phyloP scores from a whole-genome alignment of 2,329 filamentous ascomycete species.

The Ambrosiella xylebori region DNA sequence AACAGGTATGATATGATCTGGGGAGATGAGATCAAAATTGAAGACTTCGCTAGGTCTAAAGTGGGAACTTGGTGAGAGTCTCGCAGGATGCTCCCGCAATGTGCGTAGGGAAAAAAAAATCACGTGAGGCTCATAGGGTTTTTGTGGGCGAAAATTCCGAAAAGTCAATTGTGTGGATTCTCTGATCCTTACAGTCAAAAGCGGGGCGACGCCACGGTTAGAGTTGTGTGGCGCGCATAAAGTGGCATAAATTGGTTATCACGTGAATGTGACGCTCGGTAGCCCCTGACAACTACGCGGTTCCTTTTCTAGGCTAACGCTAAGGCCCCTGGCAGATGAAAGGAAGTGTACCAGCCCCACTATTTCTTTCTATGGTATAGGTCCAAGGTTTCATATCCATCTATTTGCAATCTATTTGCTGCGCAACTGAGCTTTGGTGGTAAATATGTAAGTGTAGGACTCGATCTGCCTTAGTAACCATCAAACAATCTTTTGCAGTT shows the following conservation, averaged over 20 bases:
- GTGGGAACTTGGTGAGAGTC: conserved; percentile 14
- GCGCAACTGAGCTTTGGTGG: not conserved
- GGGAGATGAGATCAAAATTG: conserved; percentile 13
- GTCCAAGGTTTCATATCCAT: conserved; percentile 5
- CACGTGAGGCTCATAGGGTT: conserved; percentile 12
- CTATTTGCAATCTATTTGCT: not conserved
- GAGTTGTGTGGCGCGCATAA: not conserved
- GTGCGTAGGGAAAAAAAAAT: conserved; percentile 10
- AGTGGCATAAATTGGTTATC: conserved; percentile 5
- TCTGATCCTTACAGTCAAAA: not conserved
- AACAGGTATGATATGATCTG: conserved; percentile 13
- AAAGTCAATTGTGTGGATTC: conserved; percentile 12
- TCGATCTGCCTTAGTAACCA: no score
- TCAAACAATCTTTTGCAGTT: no score
- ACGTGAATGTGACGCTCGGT: conserved; percentile 7
- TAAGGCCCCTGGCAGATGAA: conserved; percentile 10
- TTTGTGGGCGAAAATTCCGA: conserved; percentile 11
- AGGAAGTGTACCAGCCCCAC: conserved; percentile 8
- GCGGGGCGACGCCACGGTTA: not conserved
- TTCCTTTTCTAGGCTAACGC: conserved; percentile 1
- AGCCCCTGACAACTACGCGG: not conserved
- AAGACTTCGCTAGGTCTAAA: conserved; percentile 13
- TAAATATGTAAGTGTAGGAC: no score
- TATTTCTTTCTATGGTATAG: conserved; percentile 6
- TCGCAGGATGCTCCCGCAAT: conserved; percentile 10